Conservation (phyloP, 306 rosid species). For the Citrullus colocynthis region DNA sequence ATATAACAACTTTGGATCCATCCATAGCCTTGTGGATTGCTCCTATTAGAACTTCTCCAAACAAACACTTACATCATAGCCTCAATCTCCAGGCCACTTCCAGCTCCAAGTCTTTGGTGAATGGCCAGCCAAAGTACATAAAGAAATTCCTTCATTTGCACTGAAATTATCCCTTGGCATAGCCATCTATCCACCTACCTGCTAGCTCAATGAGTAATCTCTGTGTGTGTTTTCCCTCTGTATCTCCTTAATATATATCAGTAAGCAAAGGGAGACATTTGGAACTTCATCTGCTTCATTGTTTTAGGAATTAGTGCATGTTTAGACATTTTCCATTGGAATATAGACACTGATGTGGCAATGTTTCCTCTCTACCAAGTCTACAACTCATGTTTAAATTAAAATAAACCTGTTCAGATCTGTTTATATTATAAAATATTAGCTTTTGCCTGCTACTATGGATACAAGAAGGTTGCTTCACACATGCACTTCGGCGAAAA, state of each 20-base stretch:
- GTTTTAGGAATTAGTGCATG: background rate
- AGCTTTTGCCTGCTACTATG: background rate
- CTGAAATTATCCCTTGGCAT: slow-evolving; percentile 9
- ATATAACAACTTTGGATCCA: background rate
- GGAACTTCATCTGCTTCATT: background rate
- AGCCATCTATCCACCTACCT: slow-evolving; percentile 26
- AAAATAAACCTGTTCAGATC: background rate
- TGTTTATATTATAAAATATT: background rate
- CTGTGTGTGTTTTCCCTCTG: background rate
- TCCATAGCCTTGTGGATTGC: slow-evolving; percentile 19
- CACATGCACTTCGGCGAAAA: background rate
- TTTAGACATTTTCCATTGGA: background rate
- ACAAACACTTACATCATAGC: slow-evolving; percentile 20
- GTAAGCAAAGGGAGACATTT: background rate
- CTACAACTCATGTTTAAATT: background rate
- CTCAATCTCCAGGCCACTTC: slow-evolving; percentile 17
- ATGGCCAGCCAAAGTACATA: slow-evolving; percentile 24
- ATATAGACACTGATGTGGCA: background rate
- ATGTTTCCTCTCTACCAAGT: background rate
- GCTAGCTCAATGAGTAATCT: slow-evolving; percentile 28
- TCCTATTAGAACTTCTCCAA: slow-evolving; percentile 27
- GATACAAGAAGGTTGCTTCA: background rate
- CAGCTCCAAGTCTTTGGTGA: slow-evolving; percentile 21
- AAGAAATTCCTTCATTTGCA: slow-evolving; percentile 24
- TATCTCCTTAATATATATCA: background rate